Base-by-base conservation (phyloP, 2,329 filamentous ascomycete species). In the Diaporthe batatas region DNA sequence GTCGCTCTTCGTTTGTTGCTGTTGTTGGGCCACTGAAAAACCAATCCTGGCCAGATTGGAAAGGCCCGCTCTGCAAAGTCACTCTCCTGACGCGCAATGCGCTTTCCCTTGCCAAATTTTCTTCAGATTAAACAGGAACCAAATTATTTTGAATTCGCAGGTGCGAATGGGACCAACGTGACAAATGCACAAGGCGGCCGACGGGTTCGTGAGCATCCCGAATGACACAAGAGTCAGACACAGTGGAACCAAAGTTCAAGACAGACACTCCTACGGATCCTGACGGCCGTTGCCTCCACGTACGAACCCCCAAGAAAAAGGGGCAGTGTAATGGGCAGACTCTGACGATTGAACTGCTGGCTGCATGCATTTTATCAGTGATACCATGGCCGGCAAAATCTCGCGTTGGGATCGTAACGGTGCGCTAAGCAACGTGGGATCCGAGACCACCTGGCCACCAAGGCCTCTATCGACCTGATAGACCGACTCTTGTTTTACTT, bases 241-340 rank as follows among this genome's bases (percentile, higher is more conserved):
- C 53, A 59, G 68, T 70, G 68, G 68, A 70, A 70, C 68, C 68
- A 3, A 53, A 42, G 42, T 70, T 62, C 68, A 62, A 70, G 68
- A 70, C 68, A 70, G 53, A 25, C 32, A 32, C 39, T 69, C 53
- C 44, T 65, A 25, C 62, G 29, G 32, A 65, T 34, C n/a, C 39
- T 65, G 62, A 65, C 44, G 32, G 62, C 44, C 44, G 62, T 36
- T 51, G 44, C 44, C 12, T 18, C 44, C 62, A 10, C n/a, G n/a
- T 29, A 18, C 62, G 4, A 16, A 5, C 12, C 32, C 12, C 59
- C 12, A 49, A 11, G 23, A 32, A 49, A 49, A 49, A 36, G 11
- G 25, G 42, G 44, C 42, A 44, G 42, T 12, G 3, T n/a, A 16
- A 21, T 5, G 5, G 10, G 8, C 12, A 29, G 39, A 49, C 29